These are phyloP conservation scores for Phaeosphaeria sp. DNA, from an alignment of 2,329 filamentous ascomycete species.

Conservation along the genomic window DNA sequence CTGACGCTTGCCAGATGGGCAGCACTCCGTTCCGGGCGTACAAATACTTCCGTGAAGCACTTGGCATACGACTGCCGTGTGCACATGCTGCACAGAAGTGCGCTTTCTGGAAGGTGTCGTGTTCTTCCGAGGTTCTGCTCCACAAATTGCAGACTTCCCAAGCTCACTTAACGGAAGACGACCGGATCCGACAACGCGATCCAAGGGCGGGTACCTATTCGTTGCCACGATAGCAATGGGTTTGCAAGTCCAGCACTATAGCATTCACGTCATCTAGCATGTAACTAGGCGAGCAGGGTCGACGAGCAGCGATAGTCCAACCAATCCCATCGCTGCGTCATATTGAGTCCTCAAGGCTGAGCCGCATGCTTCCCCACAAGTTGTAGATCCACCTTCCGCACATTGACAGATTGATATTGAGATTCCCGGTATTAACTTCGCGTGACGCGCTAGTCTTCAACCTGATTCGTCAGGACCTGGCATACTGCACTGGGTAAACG, in stretches of 20 bases:
- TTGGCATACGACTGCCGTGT: not conserved
- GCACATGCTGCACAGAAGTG: not conserved
- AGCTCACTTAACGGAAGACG: not conserved
- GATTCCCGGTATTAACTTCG: slow-evolving; percentile 12
- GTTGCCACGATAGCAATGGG: slow-evolving; percentile 3
- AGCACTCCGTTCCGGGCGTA: not conserved
- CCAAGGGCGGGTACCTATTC: not conserved
- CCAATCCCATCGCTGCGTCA: not conserved
- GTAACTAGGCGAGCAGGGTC: not conserved
- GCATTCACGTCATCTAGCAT: slow-evolving; percentile 2
- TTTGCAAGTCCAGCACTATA: slow-evolving; percentile 1
- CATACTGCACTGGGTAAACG: slow-evolving; percentile 36
- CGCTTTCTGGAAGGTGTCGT: not conserved
- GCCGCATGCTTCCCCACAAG: slow-evolving; percentile 18
- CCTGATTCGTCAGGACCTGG: slow-evolving; percentile 33
- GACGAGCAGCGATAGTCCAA: not conserved
- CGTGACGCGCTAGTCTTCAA: slow-evolving; percentile 18
- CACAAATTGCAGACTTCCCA: no score
- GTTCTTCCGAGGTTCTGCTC: not conserved
- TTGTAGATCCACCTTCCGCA: slow-evolving; percentile 4
- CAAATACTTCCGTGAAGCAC: not conserved
- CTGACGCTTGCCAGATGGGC: not conserved
- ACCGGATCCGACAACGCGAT: not conserved
- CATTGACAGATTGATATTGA: slow-evolving; percentile 18
- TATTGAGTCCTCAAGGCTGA: slow-evolving; percentile 7